phyloP scores from a whole-genome alignment of 2,329 filamentous ascomycete genomes.

The Diaporthe citrichinensis region DNA sequence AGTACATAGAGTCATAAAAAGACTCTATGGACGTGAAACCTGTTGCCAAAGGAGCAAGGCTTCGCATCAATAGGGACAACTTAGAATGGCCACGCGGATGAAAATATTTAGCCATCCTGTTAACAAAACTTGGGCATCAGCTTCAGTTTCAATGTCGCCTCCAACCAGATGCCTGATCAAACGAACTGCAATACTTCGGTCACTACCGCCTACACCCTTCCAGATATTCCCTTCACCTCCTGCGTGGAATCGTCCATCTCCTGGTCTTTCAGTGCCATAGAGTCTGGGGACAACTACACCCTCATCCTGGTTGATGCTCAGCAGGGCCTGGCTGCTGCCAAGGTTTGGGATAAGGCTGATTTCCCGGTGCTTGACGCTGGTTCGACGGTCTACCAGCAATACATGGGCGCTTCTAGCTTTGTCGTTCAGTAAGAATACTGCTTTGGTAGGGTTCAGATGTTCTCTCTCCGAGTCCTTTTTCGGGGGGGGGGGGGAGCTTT shows the following conservation, averaged over 20 bases:
- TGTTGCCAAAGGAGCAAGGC: not conserved
- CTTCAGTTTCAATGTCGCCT: conserved; percentile 42
- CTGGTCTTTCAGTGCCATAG: conserved; percentile 42
- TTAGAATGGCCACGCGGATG: not conserved
- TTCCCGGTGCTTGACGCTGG: not conserved
- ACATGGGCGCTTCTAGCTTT: not conserved
- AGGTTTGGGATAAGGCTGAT: conserved; percentile 12
- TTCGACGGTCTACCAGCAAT: conserved; percentile 4
- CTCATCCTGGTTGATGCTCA: not conserved
- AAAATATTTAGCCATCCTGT: not conserved
- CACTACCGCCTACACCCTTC: conserved; percentile 56
- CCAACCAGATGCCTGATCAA: conserved; percentile 39
- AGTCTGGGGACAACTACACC: not conserved
- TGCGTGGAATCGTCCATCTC: conserved; percentile 61
- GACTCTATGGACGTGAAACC: not conserved
- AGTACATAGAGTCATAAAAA: not conserved
- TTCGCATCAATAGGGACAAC: not conserved
- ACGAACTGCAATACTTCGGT: conserved; percentile 40
- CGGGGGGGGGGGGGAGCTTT: too few species aligned
- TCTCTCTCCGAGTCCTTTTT: too few species aligned
- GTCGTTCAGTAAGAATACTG: not conserved
- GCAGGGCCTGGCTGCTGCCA: not conserved
- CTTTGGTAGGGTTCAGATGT: not conserved
- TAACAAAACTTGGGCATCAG: conserved; percentile 12
- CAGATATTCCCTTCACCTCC: conserved; percentile 59